Conservation (phyloP, 352 stramenopile genomes). For the Elongisporangium prolatum region DNA sequence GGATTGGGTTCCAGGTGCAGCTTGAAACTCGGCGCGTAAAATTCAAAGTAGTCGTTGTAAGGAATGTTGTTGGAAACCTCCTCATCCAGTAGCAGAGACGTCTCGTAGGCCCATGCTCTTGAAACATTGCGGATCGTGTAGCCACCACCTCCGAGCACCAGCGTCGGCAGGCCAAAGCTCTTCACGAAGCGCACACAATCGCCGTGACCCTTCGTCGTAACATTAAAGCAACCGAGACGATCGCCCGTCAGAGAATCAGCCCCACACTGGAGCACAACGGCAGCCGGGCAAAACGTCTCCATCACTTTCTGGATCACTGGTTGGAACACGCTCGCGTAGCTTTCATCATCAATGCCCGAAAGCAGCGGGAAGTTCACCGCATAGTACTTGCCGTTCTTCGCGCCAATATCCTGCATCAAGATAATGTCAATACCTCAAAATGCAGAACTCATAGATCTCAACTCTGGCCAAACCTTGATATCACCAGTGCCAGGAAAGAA, state of each 20-base stretch:
- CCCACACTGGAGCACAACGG: conserved; percentile 97
- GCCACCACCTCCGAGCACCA: conserved; percentile 80
- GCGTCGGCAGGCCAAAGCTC: conserved; percentile 77
- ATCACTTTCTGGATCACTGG: conserved; percentile 94
- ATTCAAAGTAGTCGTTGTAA: conserved; percentile 86
- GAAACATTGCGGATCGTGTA: conserved; percentile 88
- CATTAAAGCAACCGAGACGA: conserved; percentile 97
- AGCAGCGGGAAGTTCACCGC: conserved; percentile 97
- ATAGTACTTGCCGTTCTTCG: conserved; percentile 93
- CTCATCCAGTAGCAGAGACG: conserved; percentile 88
- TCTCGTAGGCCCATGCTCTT: conserved; percentile 97
- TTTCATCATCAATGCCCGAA: conserved; percentile 95
- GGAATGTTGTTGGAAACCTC: conserved; percentile 79
- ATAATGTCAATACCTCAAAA: conserved; percentile 4
- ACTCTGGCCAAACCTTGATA: conserved; percentile 35
- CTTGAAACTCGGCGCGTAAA: conserved; percentile 83
- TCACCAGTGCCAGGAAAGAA: conserved; percentile 98
- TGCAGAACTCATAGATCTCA: not conserved
- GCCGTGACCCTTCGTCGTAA: conserved; percentile 86
- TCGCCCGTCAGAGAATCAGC: conserved; percentile 97
- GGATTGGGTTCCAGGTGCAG: conserved; percentile 74
- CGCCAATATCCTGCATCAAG: conserved; percentile 88
- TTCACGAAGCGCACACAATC: conserved; percentile 85
- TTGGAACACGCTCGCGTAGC: conserved; percentile 96
- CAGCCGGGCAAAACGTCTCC: conserved; percentile 84